Evolutionary conservation across 148 eudicot genomes (phyloP), one percentile per base, ranked within the genome.

Genomic region (Heliosperma pusillum): DNA sequence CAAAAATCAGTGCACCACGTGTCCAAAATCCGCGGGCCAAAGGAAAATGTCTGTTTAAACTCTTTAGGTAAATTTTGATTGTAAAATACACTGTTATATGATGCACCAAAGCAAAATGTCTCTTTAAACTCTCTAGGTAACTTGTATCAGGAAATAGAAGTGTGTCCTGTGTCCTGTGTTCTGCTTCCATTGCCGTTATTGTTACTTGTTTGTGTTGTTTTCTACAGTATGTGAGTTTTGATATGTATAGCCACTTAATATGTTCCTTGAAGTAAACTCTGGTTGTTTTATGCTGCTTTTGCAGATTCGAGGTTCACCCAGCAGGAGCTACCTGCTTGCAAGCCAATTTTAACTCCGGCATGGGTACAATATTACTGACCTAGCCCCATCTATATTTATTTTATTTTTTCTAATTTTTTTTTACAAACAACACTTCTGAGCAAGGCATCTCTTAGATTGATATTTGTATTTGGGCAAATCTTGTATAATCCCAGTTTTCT

Each of bases 271-370:
- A 59, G 70, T 58, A 53, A 63, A 36, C 13, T 8, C 68, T 72
- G 59, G 53, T 20, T 61, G 24, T 59, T 74, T 12, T 30, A 26
- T 81, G 52, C 62, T 76, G 17, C 67, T 21, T 83, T 66, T 81
- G 30, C 88, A 93, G 97, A 93, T 93, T 90, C 93, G 25, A 86
- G 73, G 79, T 93, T 93, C 84, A 89, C 89, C 20, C 97, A 93
- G 75, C 97, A 93, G 84, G 97, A 93, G 77, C 97, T 93, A 79
- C 91, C 97, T 25, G 97, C 97, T 82, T 90, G 90, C 85, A 90
- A 90, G 73, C 96, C 97, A 65, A 86, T 90, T 59, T 66, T 93
- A 80, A 89, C 97, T 72, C 96, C 96, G 21, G 70, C 80, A 84
- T 84, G 89, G 93, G 97, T 93, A 89, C 36, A 82, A 33, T 59